Evolutionary conservation across 495 filamentous ascomycete genomes (phyloP).

Genomic region (Hamigera avellanea): DNA sequence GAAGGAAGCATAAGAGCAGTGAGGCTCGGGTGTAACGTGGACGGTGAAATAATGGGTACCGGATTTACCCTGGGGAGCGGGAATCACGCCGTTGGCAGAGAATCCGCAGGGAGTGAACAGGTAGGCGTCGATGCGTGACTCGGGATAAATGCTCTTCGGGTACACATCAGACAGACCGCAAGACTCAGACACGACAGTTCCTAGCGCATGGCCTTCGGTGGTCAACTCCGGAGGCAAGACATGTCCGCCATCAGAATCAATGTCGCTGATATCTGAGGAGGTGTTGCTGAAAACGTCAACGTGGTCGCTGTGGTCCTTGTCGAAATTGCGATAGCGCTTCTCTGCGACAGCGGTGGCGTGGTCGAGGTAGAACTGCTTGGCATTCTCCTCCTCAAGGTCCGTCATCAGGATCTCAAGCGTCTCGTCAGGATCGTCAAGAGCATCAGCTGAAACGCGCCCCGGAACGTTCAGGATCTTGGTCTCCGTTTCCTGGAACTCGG

Average conservation of each 20-base stretch:
- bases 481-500: conserved; percentile 44
- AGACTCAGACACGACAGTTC: conserved; percentile 80
- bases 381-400: conserved; percentile 83
- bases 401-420: conserved; percentile 98
- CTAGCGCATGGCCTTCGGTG: conserved; percentile 89
- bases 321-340: conserved; percentile 49
- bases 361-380: conserved; percentile 93
- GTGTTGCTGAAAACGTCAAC: conserved; percentile 74
- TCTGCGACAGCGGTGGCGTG: conserved; percentile 85
- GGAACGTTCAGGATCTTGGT: conserved; percentile 53
- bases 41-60: conserved; percentile 95
- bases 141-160: conserved; percentile 73
- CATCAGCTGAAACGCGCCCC: conserved; percentile 18
- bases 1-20: conserved; percentile 98
- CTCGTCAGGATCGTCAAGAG: conserved; percentile 56
- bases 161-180: conserved; percentile 90
- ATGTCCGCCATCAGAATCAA: conserved; percentile 43
- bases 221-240: conserved; percentile 61
- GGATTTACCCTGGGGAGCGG: conserved; percentile 52
- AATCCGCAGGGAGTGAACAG: conserved; percentile 96
- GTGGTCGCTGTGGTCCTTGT: conserved; percentile 40
- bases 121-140: conserved; percentile 91
- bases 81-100: conserved; percentile 94
- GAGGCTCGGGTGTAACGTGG: conserved; percentile 93
- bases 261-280: conserved; percentile 53